Percentiles rank a stretch among this genome's conserved stretches.
phyloP scores from a whole-genome alignment of 78 protist genomes.

The Tieghemostelium lacteum region DNA sequence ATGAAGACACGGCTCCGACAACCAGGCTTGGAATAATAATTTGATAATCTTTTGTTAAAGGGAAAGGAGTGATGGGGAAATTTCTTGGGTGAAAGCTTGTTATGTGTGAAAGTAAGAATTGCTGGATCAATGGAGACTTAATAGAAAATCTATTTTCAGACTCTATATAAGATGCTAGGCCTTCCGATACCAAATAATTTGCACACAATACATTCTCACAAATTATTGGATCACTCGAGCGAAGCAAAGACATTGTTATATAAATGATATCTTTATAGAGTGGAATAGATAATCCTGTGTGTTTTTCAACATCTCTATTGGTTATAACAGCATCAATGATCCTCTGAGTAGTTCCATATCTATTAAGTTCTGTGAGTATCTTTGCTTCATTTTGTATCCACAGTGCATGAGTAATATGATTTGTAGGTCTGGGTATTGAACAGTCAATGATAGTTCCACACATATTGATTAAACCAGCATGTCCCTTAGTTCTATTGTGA shows the following conservation, averaged over 20 bases:
- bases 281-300: background rate
- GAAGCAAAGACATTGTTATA: background rate
- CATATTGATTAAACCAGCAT: background rate
- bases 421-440: background rate
- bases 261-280: background rate
- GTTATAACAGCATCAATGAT: background rate
- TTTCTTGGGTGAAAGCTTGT: background rate
- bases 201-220: no score
- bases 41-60: background rate
- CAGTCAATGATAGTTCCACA: background rate
- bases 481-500: background rate
- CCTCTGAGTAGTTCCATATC: background rate
- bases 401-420: background rate
- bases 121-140: background rate
- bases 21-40: background rate
- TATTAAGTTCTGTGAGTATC: background rate
- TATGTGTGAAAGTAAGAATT: no score
- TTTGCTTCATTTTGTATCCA: background rate
- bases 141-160: background rate
- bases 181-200: background rate
- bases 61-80: background rate
- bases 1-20: background rate
- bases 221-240: background rate
- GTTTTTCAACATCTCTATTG: background rate
- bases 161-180: background rate